Evolutionary conservation across 2,329 filamentous ascomycete species (phyloP), one percentile per base, ranked within the genome.

Genomic region (Diaporthe velutina): DNA sequence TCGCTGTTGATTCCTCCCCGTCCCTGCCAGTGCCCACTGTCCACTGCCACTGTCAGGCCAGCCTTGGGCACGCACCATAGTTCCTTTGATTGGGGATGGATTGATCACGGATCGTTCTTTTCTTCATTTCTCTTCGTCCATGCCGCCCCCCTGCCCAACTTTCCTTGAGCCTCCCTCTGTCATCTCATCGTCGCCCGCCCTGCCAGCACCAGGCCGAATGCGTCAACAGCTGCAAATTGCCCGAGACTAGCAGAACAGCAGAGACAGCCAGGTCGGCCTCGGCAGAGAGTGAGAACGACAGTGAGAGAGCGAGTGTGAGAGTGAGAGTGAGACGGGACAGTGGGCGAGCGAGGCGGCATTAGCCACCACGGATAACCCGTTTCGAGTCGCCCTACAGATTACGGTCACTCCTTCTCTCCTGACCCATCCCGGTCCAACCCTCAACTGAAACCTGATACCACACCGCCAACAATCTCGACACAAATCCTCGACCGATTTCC

Each of bases 391-490:
- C 55, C 73, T 74, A 70, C 55, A 54, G 66, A 30, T 61, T 58
- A 58, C 55, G 45, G 54, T 58, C 60, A 66, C 70, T 70, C 54
- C 74, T 70, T 50, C 74, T 75, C 73, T 70, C 74, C 66, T 74
- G 50, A 54, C 73, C 68, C 71, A 75, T 75, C 71, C 71, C 55
- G 60, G 74, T 71, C 67, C 64, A 74, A 54, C 74, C 71, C 71
- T 64, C 68, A 73, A 73, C 66, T 75, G 74, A 75, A 75, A 75
- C 74, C 71, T 74, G 71, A 71, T 73, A 67, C 74, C 64, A 70
- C 71, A 74, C 74, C 66, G 71, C 74, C 71, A 75, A 71, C 66
- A 70, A 52, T 48, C 64, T 71, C 74, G 58, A 74, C 68, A 67
- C 60, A 55, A 10, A 74, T 72, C 58, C 58, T 66, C 70, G 58